Evolutionary conservation across 169 alveolate species (phyloP).

Genomic region (Ichthyophthirius multifiliis): DNA sequence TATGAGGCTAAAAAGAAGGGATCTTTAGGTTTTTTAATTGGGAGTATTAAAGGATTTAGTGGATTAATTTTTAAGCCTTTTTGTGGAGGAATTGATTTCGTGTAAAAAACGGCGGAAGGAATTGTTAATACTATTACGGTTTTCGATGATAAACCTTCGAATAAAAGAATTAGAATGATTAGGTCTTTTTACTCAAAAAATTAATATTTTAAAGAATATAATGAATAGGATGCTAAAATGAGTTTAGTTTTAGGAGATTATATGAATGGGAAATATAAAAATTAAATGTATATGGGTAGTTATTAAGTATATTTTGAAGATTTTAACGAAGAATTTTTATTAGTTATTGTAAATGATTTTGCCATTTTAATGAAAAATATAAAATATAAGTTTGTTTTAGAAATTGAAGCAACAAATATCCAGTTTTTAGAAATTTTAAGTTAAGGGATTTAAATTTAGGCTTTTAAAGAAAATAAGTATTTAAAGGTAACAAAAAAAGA

Average conservation of each 20-base stretch:
- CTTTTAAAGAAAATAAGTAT: too few species aligned
- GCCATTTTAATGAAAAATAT: too few species aligned
- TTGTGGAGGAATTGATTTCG: constrained; percentile 84
- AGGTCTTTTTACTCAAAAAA: constrained; percentile 76
- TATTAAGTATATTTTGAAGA: too few species aligned
- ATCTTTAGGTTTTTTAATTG: constrained; percentile 62
- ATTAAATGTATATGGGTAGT: not conserved
- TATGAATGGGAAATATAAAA: not conserved
- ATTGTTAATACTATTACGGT: constrained; percentile 77
- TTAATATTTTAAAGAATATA: constrained; percentile 44
- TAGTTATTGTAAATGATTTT: too few species aligned
- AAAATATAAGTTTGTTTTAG: too few species aligned
- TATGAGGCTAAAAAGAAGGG: constrained; percentile 70
- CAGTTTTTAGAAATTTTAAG: too few species aligned
- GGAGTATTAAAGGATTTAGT: constrained; percentile 64
- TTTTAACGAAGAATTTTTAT: too few species aligned
- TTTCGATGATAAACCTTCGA: constrained; percentile 50
- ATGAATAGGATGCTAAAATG: constrained; percentile 51
- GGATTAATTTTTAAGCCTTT: constrained; percentile 85
- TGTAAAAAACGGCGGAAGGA: constrained; percentile 89
- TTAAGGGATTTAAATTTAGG: too few species aligned
- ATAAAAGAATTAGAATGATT: constrained; percentile 66
- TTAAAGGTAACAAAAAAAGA: too few species aligned
- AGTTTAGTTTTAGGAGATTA: not conserved
- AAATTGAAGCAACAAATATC: too few species aligned